Base-by-base conservation (phyloP, 371 early-diverging fungal genomes). In the Actinomortierella ambigua region DNA sequence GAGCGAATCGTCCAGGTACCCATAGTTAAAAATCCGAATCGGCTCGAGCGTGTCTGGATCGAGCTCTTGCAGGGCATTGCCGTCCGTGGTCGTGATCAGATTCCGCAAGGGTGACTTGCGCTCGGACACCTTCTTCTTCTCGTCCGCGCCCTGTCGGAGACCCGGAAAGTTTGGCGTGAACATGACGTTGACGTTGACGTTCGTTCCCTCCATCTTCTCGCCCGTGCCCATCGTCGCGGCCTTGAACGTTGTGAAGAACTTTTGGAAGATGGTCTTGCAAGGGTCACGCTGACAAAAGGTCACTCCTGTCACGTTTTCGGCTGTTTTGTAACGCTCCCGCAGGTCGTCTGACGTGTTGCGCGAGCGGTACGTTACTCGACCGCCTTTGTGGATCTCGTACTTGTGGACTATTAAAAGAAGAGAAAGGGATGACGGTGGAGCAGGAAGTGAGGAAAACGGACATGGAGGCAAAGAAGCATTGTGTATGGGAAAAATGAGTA, bases 41-140 rank as follows among this genome's bases (percentile, higher is more conserved):
- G 90, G 87, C 34, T 81, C 80, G 46, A 90, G 63, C 0, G 91
- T 87, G 26, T 81, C 80, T 1, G 82, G 77, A 65, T 90, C 78
- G 23, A 90, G 59, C 46, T 82, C 78, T 51, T 89, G 88, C 14
- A 89, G 56, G 0, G 76, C 55, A 63, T 84, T 87, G 1, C 81
- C 84, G 61, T 87, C 87, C 1, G 87, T 86, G 34, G 79, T 87
- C 41, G 81, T 61, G 3, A 90, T 78, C 42, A 89, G 59, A 34
- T 65, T 76, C 0, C 67, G 60, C 23, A 55, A 39, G 1, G 56
- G 76, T n/a, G 39, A 58, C 7, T 28, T 20, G 14, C 50, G 24
- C 6, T 47, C 41, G 24, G 7, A 22, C 34, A 58, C 26, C 50
- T 63, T 55, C 9, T 20, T 34, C 18, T 41, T 24, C 7, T 34